These are phyloP conservation scores for Saccharomycopsis microspora DNA, from an alignment of 805 yeast genomes.

Conservation along the genomic window DNA sequence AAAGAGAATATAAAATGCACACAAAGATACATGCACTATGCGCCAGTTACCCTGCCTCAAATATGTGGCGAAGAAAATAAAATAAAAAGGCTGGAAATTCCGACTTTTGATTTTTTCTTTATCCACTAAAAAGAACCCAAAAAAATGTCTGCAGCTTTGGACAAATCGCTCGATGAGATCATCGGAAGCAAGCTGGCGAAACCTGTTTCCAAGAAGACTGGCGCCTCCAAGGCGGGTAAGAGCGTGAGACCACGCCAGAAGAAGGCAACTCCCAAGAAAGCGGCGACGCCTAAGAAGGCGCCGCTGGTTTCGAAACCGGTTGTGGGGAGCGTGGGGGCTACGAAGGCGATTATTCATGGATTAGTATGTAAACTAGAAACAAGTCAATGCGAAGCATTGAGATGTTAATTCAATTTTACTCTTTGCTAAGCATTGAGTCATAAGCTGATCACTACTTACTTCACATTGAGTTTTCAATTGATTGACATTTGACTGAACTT, in stretches of 20 bases:
- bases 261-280: too few species aligned
- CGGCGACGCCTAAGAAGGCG: slow-evolving; percentile 19
- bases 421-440: too few species aligned
- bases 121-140: neutral
- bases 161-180: slow-evolving; percentile 91
- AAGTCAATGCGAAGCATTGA: too few species aligned
- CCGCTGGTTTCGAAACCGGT: slow-evolving; percentile 22
- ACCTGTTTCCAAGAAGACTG: slow-evolving; percentile 18
- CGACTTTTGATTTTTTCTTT: neutral
- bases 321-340: slow-evolving; percentile 37
- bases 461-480: too few species aligned
- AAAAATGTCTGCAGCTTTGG: slow-evolving; percentile 69
- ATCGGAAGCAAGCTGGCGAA: slow-evolving; percentile 48
- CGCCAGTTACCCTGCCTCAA: too few species aligned
- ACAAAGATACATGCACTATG: neutral
- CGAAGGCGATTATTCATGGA: slow-evolving; percentile 77
- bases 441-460: too few species aligned
- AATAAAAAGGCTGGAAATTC: too few species aligned
- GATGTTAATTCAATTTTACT: too few species aligned
- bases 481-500: too few species aligned
- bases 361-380: slow-evolving; percentile 28
- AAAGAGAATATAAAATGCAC: neutral
- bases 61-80: too few species aligned
- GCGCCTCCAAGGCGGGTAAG: slow-evolving; percentile 25
- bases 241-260: too few species aligned